Evolutionary conservation across 352 stramenopile species (phyloP), one percentile per base, ranked within the genome.

Genomic region (Phytophthora pistaciae): DNA sequence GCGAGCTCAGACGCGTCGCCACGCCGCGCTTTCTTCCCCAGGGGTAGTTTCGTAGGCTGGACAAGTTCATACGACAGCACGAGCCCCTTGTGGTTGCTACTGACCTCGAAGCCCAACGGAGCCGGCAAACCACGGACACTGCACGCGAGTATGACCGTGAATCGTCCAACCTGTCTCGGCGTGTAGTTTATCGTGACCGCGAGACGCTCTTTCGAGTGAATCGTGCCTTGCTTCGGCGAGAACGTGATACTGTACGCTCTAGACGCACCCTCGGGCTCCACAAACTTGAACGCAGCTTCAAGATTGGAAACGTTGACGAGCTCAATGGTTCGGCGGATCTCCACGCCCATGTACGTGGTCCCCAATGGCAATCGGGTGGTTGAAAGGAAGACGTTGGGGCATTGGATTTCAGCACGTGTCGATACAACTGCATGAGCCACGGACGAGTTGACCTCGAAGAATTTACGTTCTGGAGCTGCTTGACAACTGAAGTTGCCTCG

Each of bases 231-330:
- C 25, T 68, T 72, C 1, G 87, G 87, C 8, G 66, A 56, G 38
- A 92, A 86, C 6, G 77, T 74, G 20, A 94, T 66, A 0, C 11
- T 77, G 55, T 83, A 87, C 11, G 82, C 76, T 56, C 78, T 85
- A 16, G 82, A 91, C 4, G 36, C 52, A 8, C 83, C 83, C 31
- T 93, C 77, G 1, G 85, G 87, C 56, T 93, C 86, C 13, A 84
- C 72, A 52, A 93, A 93, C 66, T 93, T 92, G 73, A 94, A 96
- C 1, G 64, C 66, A 18, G 87, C 83, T 31, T 90, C 83, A 21
- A 94, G 79, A 54, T 94, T 96, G 23, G 88, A 96, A 5, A 93
- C 77, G 42, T 96, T 96, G 16, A 93, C 65, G n/a, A 96, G 79
- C 27, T 86, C 50, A 49, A 94, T 33, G 0, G 69, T 83, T 13